Evolutionary conservation across 345 rosid genomes (phyloP).

Genomic region (Eucalyptus regnans): DNA sequence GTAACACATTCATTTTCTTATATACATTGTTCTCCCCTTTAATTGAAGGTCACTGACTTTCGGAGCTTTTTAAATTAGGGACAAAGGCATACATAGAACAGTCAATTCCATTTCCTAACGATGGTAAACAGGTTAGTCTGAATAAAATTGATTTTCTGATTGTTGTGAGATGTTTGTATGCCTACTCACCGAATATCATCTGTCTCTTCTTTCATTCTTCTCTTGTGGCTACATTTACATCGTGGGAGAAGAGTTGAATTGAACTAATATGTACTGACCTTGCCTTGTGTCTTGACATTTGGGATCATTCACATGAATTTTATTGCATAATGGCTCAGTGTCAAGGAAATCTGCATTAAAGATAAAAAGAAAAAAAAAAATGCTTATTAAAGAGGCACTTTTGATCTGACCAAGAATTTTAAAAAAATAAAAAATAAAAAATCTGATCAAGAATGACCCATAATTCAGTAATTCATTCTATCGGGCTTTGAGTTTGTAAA

Average conservation of each 20-base stretch:
- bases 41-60: background rate
- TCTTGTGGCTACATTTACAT: background rate
- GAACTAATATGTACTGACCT: background rate
- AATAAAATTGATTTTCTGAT: background rate
- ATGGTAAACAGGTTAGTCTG: conserved; percentile 5
- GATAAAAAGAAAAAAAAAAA: background rate
- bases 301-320: background rate
- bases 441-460: background rate
- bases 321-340: background rate
- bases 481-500: background rate
- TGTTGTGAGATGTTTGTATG: background rate
- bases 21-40: background rate
- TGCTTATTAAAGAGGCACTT: background rate
- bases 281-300: background rate
- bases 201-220: background rate
- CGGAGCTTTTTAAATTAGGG: background rate
- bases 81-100: conserved; percentile 6
- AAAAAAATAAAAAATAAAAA: background rate
- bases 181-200: background rate
- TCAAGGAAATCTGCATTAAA: background rate
- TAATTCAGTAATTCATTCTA: background rate
- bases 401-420: background rate
- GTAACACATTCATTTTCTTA: background rate
- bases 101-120: conserved; percentile 1
- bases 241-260: background rate